These are phyloP conservation scores for Ophiostoma populinum DNA, from an alignment of 2,329 filamentous ascomycete species.

Conservation along the genomic window DNA sequence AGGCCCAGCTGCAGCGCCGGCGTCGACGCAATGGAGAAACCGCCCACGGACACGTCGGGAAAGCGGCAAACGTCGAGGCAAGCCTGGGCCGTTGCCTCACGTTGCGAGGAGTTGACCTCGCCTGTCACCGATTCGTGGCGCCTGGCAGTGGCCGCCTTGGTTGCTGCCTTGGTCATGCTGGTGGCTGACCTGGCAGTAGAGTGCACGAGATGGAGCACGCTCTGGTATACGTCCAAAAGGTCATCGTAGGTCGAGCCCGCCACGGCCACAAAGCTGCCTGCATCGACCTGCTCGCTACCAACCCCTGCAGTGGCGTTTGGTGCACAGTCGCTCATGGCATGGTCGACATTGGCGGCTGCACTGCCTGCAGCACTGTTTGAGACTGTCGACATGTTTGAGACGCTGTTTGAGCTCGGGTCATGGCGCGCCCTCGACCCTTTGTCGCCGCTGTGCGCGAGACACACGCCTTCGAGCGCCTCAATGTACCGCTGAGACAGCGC, in stretches of 20 bases:
- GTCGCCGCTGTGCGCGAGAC: neutral
- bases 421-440: neutral
- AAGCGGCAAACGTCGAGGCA: slow-evolving; percentile 22
- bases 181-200: neutral
- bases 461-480: slow-evolving; percentile 17
- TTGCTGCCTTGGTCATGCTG: no score
- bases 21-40: slow-evolving; percentile 22
- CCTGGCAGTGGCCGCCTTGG: no score
- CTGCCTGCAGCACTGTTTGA: neutral
- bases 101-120: neutral
- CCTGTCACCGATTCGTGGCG: no score
- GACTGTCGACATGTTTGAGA: neutral
- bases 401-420: neutral
- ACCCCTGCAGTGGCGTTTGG: neutral
- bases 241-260: slow-evolving; percentile 22
- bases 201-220: slow-evolving; percentile 21
- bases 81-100: slow-evolving; percentile 9
- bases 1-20: slow-evolving; percentile 25
- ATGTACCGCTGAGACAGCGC: slow-evolving; percentile 21
- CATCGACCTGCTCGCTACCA: slow-evolving; percentile 1
- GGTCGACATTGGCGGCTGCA: neutral
- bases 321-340: neutral
- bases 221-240: slow-evolving; percentile 24
- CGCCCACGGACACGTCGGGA: slow-evolving; percentile 23
- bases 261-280: slow-evolving; percentile 15